Evolutionary conservation across 2,329 filamentous ascomycete genomes (phyloP).

Genomic region (Exophiala spinifera): DNA sequence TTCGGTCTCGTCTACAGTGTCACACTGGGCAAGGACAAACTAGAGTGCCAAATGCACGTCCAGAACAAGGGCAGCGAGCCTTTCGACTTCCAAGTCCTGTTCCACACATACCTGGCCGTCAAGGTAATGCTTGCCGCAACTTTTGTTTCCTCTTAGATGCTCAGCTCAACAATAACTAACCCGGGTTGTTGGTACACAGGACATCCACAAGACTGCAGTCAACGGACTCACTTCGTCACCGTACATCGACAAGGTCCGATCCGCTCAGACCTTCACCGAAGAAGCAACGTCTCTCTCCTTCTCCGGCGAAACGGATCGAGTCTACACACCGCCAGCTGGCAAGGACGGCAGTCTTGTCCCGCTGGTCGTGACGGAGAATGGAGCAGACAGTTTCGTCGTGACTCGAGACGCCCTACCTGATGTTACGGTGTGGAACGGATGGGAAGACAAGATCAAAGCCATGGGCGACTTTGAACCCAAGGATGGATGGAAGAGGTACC

Average conservation of each 20-base stretch:
- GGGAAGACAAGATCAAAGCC: constrained; percentile 75
- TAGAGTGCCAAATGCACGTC: constrained; percentile 80
- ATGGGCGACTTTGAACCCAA: constrained; percentile 88
- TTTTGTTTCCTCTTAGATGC: no score
- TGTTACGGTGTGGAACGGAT: constrained; percentile 96
- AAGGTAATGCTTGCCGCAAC: constrained; percentile 56
- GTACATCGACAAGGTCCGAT: constrained; percentile 81
- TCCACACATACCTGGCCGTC: constrained; percentile 87
- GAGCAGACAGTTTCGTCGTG: constrained; percentile 66
- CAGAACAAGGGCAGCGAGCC: constrained; percentile 78
- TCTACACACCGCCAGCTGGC: constrained; percentile 67
- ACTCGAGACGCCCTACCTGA: constrained; percentile 81
- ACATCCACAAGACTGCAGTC: constrained; percentile 71
- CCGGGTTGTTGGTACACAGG: constrained; percentile 49
- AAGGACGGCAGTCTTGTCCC: constrained; percentile 52
- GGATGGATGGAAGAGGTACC: constrained; percentile 86
- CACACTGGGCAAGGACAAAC: constrained; percentile 68
- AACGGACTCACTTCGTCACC: constrained; percentile 71
- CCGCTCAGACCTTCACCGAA: constrained; percentile 62
- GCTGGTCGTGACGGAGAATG: constrained; percentile 61
- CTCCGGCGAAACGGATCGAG: constrained; percentile 76
- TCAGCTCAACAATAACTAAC: background rate
- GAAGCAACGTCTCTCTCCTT: constrained; percentile 65
- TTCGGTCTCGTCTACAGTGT: constrained; percentile 94
- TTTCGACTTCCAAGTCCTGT: constrained; percentile 86